A percentile compares a stretch with the other conserved stretches of the same genome.
These are phyloP conservation scores for Puccinia coronata DNA, from an alignment of 1,284 basidiomycete genomes.

Conservation along the genomic window DNA sequence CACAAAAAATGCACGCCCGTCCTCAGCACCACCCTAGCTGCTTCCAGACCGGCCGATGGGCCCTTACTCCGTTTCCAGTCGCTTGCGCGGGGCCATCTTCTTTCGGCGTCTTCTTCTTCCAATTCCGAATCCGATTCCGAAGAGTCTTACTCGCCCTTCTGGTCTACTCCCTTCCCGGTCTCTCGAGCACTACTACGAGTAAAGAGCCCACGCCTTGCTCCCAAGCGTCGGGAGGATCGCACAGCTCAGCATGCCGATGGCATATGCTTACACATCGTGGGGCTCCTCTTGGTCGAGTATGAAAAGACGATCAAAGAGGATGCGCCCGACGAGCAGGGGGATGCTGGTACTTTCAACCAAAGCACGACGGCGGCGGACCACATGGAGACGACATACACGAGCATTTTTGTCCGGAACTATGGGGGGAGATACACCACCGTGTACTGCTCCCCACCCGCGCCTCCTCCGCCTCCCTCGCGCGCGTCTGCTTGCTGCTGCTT, in stretches of 20 bases:
- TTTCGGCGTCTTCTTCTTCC: not conserved
- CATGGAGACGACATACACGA: conserved; percentile 59
- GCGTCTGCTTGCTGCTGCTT: conserved; percentile 70
- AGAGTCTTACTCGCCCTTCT: not conserved
- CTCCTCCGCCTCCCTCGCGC: conserved; percentile 66
- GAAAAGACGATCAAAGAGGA: conserved; percentile 36
- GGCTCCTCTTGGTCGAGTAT: conserved; percentile 13
- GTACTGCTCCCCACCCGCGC: conserved; percentile 69
- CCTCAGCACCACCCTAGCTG: not conserved
- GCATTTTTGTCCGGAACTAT: conserved; percentile 71
- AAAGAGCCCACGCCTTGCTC: not conserved
- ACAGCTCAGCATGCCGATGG: conserved; percentile 11
- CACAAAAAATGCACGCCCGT: not conserved
- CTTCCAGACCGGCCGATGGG: not conserved
- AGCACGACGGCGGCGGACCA: conserved; percentile 27
- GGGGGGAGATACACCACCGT: conserved; percentile 79
- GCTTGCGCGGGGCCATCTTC: not conserved
- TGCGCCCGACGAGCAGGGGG: conserved; percentile 34
- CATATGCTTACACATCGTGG: conserved; percentile 46
- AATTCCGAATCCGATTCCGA: not conserved
- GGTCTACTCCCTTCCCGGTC: not conserved
- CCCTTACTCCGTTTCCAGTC: too few relatives aligned
- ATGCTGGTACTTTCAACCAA: conserved; percentile 16
- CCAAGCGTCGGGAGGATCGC: not conserved
- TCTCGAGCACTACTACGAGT: not conserved